A percentile compares a stretch with the other conserved stretches of the same genome.
phyloP scores from a whole-genome alignment of 2,329 filamentous ascomycete genomes.

The Lachnellula subtilissima region DNA sequence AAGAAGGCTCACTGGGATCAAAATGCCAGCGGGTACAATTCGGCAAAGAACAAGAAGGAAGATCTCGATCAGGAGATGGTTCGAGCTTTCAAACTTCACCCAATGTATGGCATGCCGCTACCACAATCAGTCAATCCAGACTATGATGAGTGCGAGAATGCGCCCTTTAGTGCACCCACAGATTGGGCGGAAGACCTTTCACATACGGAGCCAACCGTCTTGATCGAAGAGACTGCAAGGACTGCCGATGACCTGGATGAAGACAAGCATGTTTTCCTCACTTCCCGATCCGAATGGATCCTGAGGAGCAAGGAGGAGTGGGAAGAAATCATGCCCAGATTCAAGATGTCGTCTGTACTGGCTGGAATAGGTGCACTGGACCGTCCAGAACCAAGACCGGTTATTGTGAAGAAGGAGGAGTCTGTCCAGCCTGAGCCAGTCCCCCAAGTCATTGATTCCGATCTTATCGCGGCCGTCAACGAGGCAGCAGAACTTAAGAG shows the following conservation, averaged over 20 bases:
- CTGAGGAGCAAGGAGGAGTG: constrained; percentile 3
- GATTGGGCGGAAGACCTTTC: constrained; percentile 13
- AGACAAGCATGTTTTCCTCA: constrained; percentile 8
- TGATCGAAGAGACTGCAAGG: constrained; percentile 6
- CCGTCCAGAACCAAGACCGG: constrained; percentile 1
- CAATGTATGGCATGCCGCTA: constrained; percentile 19
- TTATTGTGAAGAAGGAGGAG: background rate
- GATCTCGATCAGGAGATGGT: constrained; percentile 28
- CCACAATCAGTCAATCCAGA: constrained; percentile 12
- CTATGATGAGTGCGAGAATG: constrained; percentile 7
- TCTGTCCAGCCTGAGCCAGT: background rate
- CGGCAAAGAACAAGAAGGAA: constrained; percentile 23
- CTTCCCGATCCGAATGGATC: constrained; percentile 12
- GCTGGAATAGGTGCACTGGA: constrained; percentile 6
- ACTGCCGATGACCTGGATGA: constrained; percentile 9
- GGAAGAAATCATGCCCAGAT: constrained; percentile 6
- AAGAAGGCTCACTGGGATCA: constrained; percentile 28
- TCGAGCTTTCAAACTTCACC: constrained; percentile 15
- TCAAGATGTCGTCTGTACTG: constrained; percentile 9
- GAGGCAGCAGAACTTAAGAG: constrained; percentile 1
- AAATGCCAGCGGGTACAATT: constrained; percentile 22
- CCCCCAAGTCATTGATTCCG: background rate
- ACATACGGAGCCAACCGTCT: constrained; percentile 8
- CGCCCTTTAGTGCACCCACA: constrained; percentile 4
- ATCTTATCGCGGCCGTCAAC: constrained; percentile 10